These are phyloP conservation scores for Brettanomyces bruxellensis DNA, from an alignment of 805 yeast species.

Conservation along the genomic window DNA sequence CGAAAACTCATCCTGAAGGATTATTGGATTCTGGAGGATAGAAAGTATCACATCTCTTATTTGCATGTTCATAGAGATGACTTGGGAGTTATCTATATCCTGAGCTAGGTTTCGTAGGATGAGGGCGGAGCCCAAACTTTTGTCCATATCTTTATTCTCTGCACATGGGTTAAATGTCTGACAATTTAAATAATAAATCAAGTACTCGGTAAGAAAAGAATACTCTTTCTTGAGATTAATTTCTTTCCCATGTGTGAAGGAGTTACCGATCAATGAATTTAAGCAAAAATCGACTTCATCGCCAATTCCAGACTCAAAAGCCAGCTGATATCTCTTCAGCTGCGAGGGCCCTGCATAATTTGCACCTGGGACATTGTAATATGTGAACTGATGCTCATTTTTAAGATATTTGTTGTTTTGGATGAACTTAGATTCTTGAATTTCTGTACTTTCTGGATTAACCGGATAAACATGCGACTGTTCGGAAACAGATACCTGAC, in stretches of 20 bases:
- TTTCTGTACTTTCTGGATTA: constrained; percentile 23
- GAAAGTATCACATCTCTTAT: constrained; percentile 32
- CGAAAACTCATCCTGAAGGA: constrained; percentile 22
- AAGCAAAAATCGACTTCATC: constrained; percentile 70
- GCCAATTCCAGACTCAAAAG: constrained; percentile 54
- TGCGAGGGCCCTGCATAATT: constrained; percentile 50
- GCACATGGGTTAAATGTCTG: constrained; percentile 10
- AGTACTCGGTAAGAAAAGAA: constrained; percentile 31
- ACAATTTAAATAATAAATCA: constrained; percentile 15
- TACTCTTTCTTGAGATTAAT: constrained; percentile 32
- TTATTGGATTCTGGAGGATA: constrained; percentile 29
- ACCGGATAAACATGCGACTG: constrained; percentile 20
- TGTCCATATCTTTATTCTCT: constrained; percentile 17
- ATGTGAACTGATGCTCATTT: constrained; percentile 23
- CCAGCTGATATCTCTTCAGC: constrained; percentile 58
- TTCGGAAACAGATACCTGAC: too few species aligned
- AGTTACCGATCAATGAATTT: constrained; percentile 39
- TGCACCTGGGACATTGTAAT: constrained; percentile 25
- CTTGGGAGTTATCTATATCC: constrained; percentile 74
- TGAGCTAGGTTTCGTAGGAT: constrained; percentile 76
- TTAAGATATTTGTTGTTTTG: constrained; percentile 21
- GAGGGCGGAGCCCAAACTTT: constrained; percentile 42
- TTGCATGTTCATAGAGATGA: constrained; percentile 45
- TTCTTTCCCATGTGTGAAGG: constrained; percentile 29
- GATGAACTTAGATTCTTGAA: constrained; percentile 25